Percentiles rank a stretch among this genome's conserved stretches.
phyloP scores from a whole-genome alignment of 2,329 filamentous ascomycete species.

The Malbranchea cinnamomea region DNA sequence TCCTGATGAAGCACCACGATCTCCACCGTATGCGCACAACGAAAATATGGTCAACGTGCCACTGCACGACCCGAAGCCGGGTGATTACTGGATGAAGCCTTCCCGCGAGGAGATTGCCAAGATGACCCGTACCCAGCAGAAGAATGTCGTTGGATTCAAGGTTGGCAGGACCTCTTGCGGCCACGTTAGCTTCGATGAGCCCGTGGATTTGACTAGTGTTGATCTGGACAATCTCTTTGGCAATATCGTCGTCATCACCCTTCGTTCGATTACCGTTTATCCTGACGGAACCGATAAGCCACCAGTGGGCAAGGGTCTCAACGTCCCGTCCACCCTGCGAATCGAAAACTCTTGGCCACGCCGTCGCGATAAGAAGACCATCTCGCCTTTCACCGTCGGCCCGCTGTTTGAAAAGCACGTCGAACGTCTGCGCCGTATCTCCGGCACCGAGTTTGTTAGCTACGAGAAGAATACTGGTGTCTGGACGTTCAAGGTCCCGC shows the following conservation, averaged over 20 bases:
- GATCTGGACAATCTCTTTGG: constrained; percentile 68
- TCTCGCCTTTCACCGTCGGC: constrained; percentile 43
- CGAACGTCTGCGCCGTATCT: constrained; percentile 61
- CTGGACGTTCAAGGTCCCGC: constrained; percentile 88
- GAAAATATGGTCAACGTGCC: constrained; percentile 18
- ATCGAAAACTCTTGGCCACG: constrained; percentile 90
- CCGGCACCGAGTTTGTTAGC: constrained; percentile 64
- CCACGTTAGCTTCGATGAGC: constrained; percentile 62
- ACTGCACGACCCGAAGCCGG: constrained; percentile 41
- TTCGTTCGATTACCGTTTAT: constrained; percentile 80
- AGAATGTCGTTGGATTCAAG: constrained; percentile 57
- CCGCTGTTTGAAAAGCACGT: constrained; percentile 66
- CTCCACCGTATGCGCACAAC: too few species aligned
- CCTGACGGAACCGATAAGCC: constrained; percentile 62
- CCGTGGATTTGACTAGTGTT: constrained; percentile 68
- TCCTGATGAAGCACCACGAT: constrained; percentile 46
- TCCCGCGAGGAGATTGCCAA: constrained; percentile 56
- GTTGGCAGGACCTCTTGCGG: constrained; percentile 76
- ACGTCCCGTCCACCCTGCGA: constrained; percentile 76
- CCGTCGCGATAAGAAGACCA: constrained; percentile 42
- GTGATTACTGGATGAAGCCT: constrained; percentile 79
- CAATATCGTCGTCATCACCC: constrained; percentile 58
- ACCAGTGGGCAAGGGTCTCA: constrained; percentile 70
- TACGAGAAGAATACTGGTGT: constrained; percentile 69
- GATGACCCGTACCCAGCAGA: constrained; percentile 67